Conservation (phyloP, 495 filamentous ascomycete genomes). For the Penicillium cinerascens region DNA sequence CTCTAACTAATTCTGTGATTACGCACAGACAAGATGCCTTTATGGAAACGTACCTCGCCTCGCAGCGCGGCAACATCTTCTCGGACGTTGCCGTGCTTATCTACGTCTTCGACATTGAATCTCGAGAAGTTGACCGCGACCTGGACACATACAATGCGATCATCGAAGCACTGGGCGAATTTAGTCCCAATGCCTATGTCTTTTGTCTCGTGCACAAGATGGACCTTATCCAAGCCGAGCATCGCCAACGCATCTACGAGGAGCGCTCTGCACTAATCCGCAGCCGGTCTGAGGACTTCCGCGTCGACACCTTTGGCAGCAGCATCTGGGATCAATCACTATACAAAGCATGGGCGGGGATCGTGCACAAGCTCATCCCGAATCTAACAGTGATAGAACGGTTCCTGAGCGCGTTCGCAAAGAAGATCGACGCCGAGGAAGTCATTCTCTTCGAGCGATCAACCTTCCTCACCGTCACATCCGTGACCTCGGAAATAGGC, state of each 20-base stretch:
- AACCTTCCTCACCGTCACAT: conserved; percentile 89
- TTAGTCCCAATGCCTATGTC: conserved; percentile 75
- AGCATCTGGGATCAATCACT: conserved; percentile 98
- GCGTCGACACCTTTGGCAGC: conserved; percentile 74
- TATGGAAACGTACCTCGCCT: conserved; percentile 93
- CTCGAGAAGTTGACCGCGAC: conserved; percentile 86
- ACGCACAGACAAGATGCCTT: conserved; percentile 84
- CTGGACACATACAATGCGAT: conserved; percentile 84
- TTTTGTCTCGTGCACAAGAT: conserved; percentile 98
- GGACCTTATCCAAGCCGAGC: conserved; percentile 84
- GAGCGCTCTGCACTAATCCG: conserved; percentile 71
- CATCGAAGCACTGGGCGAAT: conserved; percentile 79
- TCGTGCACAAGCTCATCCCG: conserved; percentile 93
- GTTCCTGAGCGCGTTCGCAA: conserved; percentile 72
- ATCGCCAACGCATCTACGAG: conserved; percentile 75
- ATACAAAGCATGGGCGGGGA: conserved; percentile 97
- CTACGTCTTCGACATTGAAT: conserved; percentile 98
- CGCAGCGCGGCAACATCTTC: conserved; percentile 94
- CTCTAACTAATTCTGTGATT: background rate
- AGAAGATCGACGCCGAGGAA: conserved; percentile 86
- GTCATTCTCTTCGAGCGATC: conserved; percentile 93
- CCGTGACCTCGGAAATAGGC: conserved; percentile 69
- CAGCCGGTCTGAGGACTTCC: conserved; percentile 68
- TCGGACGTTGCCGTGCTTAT: conserved; percentile 93
- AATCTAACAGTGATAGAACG: conserved; percentile 87